Evolutionary conservation across 2,329 filamentous ascomycete genomes (phyloP).

Genomic region (Aureobasidium sp.): DNA sequence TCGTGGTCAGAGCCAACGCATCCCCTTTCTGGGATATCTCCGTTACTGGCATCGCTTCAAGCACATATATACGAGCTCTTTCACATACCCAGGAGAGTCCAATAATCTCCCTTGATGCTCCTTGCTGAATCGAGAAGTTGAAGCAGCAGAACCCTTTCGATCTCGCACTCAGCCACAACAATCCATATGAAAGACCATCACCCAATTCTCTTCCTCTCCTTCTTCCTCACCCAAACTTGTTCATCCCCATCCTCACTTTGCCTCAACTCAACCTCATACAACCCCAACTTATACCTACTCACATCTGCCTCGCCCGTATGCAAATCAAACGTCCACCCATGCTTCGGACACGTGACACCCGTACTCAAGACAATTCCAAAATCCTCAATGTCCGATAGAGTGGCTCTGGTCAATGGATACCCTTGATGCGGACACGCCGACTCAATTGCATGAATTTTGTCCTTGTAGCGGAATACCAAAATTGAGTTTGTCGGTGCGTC

Average conservation of each 20-base stretch:
- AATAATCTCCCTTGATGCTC: no score
- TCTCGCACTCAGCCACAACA: no score
- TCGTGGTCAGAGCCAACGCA: no score
- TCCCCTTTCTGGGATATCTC: no score
- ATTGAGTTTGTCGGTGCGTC: constrained; percentile 36
- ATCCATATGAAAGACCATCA: neutral
- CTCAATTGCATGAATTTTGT: constrained; percentile 60
- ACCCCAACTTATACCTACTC: constrained; percentile 52
- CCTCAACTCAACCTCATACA: constrained; percentile 56
- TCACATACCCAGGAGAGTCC: no score
- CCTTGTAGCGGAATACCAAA: constrained; percentile 57
- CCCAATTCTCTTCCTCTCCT: constrained; percentile 28
- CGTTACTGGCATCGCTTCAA: no score
- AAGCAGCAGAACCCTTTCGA: no score
- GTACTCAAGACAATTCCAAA: constrained; percentile 58
- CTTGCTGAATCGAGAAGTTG: no score
- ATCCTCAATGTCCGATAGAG: constrained; percentile 64
- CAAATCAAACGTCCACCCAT: constrained; percentile 65
- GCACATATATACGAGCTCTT: no score
- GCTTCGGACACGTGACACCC: constrained; percentile 60
- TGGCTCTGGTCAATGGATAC: constrained; percentile 57
- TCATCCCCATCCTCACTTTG: constrained; percentile 18
- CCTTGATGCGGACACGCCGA: constrained; percentile 66
- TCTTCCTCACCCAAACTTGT: constrained; percentile 29
- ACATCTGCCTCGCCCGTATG: constrained; percentile 56